Evolutionary conservation across 805 yeast species (phyloP), one percentile per base, ranked within the genome.

Genomic region (Nakazawaea laoshanensis): DNA sequence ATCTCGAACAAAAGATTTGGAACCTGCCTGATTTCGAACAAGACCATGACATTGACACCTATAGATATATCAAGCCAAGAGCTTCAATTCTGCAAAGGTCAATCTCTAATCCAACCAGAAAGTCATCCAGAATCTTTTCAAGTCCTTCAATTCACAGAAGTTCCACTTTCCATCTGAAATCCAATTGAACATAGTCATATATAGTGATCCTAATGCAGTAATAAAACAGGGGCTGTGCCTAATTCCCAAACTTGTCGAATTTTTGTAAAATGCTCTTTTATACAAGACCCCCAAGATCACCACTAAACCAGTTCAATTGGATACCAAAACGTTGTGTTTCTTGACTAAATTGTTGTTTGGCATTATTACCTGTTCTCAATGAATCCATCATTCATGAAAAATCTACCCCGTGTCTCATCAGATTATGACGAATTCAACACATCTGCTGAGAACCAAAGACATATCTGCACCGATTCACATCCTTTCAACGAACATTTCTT

Each of bases 401-500:
- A n/a, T n/a, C n/a, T n/a, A n/a, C n/a, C n/a, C n/a, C n/a, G n/a
- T n/a, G n/a, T n/a, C n/a, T n/a, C n/a, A n/a, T n/a, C n/a, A 24
- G 12, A 14, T 16, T 4, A 4, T 9, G 9, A 24, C 12, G 4
- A 24, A 24, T 24, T 4, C 27, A n/a, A n/a, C n/a, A n/a, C n/a
- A n/a, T n/a, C n/a, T n/a, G n/a, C n/a, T n/a, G n/a, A n/a, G n/a
- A n/a, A n/a, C n/a, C n/a, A n/a, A n/a, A n/a, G n/a, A n/a, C n/a
- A n/a, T n/a, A n/a, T 25, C 28, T 25, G 18, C 17, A 6, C 15
- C 28, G 6, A 10, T 25, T n/a, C 28, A 25, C 14, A n/a, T n/a
- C n/a, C n/a, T n/a, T n/a, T 56, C 7, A 32, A 47, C 3, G 57
- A 51, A 14, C 60, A 57, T 37, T 48, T 65, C 20, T 49, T 54